Percentiles rank a stretch among this genome's conserved stretches.
These are phyloP conservation scores for Eleusine indica DNA, from an alignment of 176 grass and related monocot species.

Conservation along the genomic window DNA sequence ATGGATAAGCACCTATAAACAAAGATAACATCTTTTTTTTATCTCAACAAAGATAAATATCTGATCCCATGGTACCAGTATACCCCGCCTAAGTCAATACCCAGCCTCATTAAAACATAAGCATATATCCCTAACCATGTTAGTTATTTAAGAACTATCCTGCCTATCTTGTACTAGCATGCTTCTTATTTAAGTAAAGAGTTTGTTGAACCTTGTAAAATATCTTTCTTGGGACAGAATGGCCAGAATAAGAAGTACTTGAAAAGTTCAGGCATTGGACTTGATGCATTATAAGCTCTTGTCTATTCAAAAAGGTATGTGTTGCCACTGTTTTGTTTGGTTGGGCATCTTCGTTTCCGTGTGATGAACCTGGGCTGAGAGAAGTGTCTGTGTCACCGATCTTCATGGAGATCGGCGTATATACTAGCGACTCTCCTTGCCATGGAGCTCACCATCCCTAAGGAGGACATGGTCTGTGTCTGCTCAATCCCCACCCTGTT, in stretches of 20 bases:
- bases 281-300: not conserved
- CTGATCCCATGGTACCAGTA: conserved; percentile 2
- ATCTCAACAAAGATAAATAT: no score
- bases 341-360: no score
- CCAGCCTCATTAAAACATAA: not conserved
- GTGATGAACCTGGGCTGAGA: no score
- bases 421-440: no score
- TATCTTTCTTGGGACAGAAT: conserved; percentile 11
- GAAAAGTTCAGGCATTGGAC: not conserved
- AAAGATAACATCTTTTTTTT: no score
- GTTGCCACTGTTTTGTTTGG: no score
- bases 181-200: conserved; percentile 27
- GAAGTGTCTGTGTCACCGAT: no score
- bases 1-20: no score
- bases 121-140: not conserved
- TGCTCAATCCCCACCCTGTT: no score
- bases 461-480: no score
- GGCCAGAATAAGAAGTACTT: not conserved
- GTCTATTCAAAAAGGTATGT: not conserved
- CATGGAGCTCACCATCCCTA: no score
- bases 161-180: conserved; percentile 15
- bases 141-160: conserved; percentile 21
- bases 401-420: no score
- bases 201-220: conserved; percentile 21
- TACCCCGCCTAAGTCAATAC: not conserved